Conservation (phyloP, 306 rosid genomes). For the Dalbergia cultrata region DNA sequence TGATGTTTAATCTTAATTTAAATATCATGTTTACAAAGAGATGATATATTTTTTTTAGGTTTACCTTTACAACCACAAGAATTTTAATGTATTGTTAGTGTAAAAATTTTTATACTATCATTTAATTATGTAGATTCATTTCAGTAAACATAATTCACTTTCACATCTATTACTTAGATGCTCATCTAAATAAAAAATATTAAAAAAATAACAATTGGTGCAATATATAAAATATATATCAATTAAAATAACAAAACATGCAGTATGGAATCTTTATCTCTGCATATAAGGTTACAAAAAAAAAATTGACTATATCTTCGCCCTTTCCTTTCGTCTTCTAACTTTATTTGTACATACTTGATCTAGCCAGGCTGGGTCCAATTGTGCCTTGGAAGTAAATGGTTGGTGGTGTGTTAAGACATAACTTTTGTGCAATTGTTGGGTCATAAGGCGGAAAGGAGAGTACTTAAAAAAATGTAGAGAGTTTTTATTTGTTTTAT, state of each 20-base stretch:
- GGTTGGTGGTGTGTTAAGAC: too few relatives aligned
- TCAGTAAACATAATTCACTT: too few relatives aligned
- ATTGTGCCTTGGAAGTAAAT: background rate
- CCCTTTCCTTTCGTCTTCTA: background rate
- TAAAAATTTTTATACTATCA: too few relatives aligned
- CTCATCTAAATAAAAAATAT: too few relatives aligned
- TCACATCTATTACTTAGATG: too few relatives aligned
- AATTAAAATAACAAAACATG: background rate
- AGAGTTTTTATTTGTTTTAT: background rate
- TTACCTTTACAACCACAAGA: background rate
- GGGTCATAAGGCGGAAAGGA: background rate
- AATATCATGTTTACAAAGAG: background rate
- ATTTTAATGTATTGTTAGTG: too few relatives aligned
- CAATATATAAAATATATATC: too few relatives aligned
- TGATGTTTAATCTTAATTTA: background rate
- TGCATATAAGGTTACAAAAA: background rate
- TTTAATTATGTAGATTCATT: too few relatives aligned
- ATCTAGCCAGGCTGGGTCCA: background rate
- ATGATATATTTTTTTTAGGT: background rate
- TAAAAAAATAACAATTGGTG: too few relatives aligned
- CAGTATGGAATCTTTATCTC: background rate
- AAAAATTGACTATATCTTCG: background rate
- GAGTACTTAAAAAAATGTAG: background rate
- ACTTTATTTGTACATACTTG: background rate
- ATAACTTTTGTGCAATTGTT: too few relatives aligned